Base-by-base conservation (phyloP, 1,139 yeast species). In the Suhomyces taliae region DNA sequence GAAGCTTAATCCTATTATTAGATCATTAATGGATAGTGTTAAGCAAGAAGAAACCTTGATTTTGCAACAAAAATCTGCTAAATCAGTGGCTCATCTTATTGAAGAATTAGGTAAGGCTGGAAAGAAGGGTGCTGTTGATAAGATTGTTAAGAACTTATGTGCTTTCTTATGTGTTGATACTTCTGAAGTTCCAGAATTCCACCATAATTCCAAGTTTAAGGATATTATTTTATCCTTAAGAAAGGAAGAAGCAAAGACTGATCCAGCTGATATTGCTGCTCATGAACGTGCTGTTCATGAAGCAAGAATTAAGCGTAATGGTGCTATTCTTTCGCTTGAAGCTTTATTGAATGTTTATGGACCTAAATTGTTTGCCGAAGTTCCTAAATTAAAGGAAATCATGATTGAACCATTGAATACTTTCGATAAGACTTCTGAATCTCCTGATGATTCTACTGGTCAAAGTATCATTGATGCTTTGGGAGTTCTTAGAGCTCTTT, bases 101-200 rank as follows among this genome's bases (percentile, higher is more conserved):
- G 62, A 70, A 31, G 77, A 80, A 55, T 77, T 95, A 52, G 72
- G 82, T 37, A 65, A 64, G 1, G 70, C 70, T 10, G 83, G 81
- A 9, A 90, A 91, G 58, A 66, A 66, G 19, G 83, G 84, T 37
- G 95, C 95, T 3, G 85, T 93, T 3, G 96, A 90, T 57, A 95
- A 93, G 62, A 86, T 93, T 54, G 81, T 89, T 44, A 91, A 90
- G 62, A 95, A 95, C 60, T 71, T 95, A 46, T 89, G 97, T 68
- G 96, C 95, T 1, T 93, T 93, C 62, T 65, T 93, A 41, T 93
- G 99, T 70, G 97, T 91, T 37, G 99, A 93, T 64, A 90, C 97
- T 0, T 81, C 95, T 6, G 98, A 91, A 64, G 97, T 93, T 34
- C 99, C 99, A 3, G 98, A 90, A 60, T 93, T 89, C 61, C 77